Conservation (phyloP, 2,329 filamentous ascomycete genomes). For the Pseudogymnoascus sp. region DNA sequence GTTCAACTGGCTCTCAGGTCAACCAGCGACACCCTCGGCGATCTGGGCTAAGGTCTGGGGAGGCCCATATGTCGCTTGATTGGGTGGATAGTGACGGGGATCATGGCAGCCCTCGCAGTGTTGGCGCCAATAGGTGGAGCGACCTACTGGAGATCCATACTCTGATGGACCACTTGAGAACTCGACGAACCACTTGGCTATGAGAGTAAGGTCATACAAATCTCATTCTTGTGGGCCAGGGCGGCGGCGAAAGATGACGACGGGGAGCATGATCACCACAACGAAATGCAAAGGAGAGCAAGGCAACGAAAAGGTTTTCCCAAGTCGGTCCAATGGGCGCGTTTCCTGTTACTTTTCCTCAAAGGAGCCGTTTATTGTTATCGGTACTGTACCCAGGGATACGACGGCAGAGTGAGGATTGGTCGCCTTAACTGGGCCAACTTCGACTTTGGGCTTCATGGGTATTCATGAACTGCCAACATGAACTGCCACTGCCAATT, state of each 20-base stretch:
- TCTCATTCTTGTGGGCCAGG: not conserved
- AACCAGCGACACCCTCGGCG: not conserved
- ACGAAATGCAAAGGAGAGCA: not conserved
- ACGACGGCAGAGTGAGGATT: not conserved
- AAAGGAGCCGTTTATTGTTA: not conserved
- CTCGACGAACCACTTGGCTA: not conserved
- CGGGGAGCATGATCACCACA: not conserved
- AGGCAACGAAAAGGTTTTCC: not conserved
- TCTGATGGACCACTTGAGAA: not conserved
- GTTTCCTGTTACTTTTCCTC: not conserved
- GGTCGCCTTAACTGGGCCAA: not conserved
- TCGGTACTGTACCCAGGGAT: not conserved
- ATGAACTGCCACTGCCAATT: not conserved
- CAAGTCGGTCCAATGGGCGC: not conserved
- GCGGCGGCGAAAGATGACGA: conserved; percentile 1
- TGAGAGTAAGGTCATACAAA: conserved; percentile 3
- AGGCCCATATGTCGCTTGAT: not conserved
- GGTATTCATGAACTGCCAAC: not conserved
- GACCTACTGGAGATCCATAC: not conserved
- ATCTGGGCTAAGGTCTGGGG: not conserved
- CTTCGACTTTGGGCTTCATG: not conserved
- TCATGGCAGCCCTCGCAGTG: not conserved
- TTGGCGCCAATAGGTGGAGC: not conserved
- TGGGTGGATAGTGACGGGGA: conserved; percentile 6
- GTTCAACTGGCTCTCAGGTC: not conserved